Percentiles rank a stretch among this genome's conserved stretches.
phyloP scores from a whole-genome alignment of 768 basidiomycete species.

The Rhizopogon salebrosus region DNA sequence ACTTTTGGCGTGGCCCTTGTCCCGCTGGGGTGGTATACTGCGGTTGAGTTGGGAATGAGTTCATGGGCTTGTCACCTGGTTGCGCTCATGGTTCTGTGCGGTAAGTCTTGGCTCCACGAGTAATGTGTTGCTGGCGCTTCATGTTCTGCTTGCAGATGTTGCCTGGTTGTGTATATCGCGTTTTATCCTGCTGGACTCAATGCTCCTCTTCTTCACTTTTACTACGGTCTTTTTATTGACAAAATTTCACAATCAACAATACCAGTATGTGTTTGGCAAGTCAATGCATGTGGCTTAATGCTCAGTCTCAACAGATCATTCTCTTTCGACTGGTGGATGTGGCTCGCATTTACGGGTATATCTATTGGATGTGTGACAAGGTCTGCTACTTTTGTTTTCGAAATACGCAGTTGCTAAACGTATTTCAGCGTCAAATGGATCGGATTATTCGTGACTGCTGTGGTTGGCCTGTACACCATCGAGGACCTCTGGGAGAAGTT shows the following conservation, averaged over 20 bases:
- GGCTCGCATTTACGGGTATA: constrained; percentile 88
- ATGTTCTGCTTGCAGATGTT: constrained; percentile 57
- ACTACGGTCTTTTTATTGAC: constrained; percentile 91
- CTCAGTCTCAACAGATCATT: constrained; percentile 59
- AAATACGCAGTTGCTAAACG: neutral
- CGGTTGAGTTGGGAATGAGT: constrained; percentile 90
- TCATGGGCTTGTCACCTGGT: constrained; percentile 86
- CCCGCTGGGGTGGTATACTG: constrained; percentile 94
- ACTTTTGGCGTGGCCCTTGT: constrained; percentile 94
- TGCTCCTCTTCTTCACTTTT: constrained; percentile 99
- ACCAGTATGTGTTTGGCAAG: constrained; percentile 53
- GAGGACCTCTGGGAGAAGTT: constrained; percentile 99
- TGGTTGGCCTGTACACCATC: constrained; percentile 94
- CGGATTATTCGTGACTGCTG: constrained; percentile 89
- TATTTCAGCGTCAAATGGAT: constrained; percentile 84
- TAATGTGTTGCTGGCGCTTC: neutral
- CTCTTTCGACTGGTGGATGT: constrained; percentile 95
- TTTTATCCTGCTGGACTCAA: constrained; percentile 96
- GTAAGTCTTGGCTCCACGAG: constrained; percentile 37
- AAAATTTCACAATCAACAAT: constrained; percentile 97
- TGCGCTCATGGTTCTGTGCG: constrained; percentile 88
- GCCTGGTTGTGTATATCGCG: constrained; percentile 96
- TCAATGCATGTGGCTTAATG: neutral
- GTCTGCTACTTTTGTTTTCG: constrained; percentile 31
- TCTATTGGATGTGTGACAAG: constrained; percentile 95